Evolutionary conservation across 768 basidiomycete species (phyloP), one percentile per base, ranked within the genome.

Genomic region (Suillus americanus): DNA sequence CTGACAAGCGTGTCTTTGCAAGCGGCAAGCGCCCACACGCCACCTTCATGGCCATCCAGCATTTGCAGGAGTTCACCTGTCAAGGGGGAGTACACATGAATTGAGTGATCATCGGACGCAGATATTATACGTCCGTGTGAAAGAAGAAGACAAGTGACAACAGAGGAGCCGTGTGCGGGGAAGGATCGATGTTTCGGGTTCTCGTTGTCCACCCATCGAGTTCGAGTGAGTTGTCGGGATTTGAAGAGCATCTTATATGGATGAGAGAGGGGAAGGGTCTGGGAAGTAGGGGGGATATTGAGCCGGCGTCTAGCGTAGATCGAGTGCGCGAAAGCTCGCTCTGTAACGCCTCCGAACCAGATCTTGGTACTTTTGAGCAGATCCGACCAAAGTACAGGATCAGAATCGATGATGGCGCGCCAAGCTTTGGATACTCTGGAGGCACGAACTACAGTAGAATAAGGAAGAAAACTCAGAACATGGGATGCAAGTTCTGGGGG

Each of bases 91-190:
- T 97, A 98, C 54, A 99, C 88, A 72, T 96, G 93, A 72, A 99
- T 97, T 4, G 94, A 92, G 70, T 98, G 94, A 77, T 98, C 96
- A 76, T 99, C 97, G 0, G 95, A 97, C 13, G 97, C 96, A 13
- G 94, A 95, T 71, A 99, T 94, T 78, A 99, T 94, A 66, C 96
- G 94, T 37, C 92, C 92, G 65, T 89, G 88, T 59, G 97, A 97
- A 80, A 99, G 94, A 70, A 98, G 86, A 54, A 98, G 87, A 75
- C 95, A 97, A 48, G 97, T 99, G 74, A 99, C 95, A 66, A 98
- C 97, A 28, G 90, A 89, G 53, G 86, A 86, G 0, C 94, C 94
- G 69, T 95, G 92, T 13, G 95, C 95, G 1, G 90, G 84, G 80
- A 99, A 97, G 5, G 89, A 89, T 60, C 89, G 80, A 64, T 92